These are phyloP conservation scores for Allium sativum DNA, from an alignment of 106 monocot species.

Conservation along the genomic window DNA sequence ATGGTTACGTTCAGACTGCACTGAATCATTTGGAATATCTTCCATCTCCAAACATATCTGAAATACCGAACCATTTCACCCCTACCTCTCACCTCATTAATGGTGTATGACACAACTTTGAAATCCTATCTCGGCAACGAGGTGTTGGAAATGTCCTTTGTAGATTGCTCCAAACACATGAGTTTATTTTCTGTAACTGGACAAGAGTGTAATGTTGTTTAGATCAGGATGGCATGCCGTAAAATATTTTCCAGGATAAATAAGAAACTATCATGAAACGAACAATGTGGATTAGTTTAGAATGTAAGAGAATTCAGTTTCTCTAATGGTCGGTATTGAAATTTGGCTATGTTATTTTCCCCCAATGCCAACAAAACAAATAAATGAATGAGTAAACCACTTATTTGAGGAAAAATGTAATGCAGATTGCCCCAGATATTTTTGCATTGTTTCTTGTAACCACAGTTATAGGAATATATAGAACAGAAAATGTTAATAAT, in stretches of 20 bases:
- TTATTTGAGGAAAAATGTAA: too few relatives aligned
- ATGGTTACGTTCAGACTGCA: slow-evolving; percentile 19
- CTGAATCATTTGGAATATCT: slow-evolving; percentile 37
- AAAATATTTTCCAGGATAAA: neutral
- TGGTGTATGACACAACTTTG: neutral
- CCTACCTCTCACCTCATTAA: slow-evolving; percentile 6
- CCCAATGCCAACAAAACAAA: too few relatives aligned
- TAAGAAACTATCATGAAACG: too few relatives aligned
- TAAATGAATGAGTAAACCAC: too few relatives aligned
- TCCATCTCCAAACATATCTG: slow-evolving; percentile 33
- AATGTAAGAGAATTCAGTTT: too few relatives aligned
- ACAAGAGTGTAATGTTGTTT: neutral
- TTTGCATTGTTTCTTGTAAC: too few relatives aligned
- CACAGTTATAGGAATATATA: too few relatives aligned
- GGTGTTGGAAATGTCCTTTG: neutral
- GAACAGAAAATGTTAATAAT: too few relatives aligned
- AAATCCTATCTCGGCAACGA: neutral
- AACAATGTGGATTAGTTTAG: too few relatives aligned
- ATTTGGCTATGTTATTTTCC: too few relatives aligned
- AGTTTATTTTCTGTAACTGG: neutral
- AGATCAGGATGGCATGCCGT: neutral
- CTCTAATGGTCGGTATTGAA: too few relatives aligned
- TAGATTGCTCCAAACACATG: neutral
- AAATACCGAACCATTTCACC: slow-evolving; percentile 12
- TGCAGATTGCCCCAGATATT: too few relatives aligned